These are phyloP conservation scores for Paxillus ammoniavirescens DNA, from an alignment of 768 basidiomycete species.

Conservation along the genomic window DNA sequence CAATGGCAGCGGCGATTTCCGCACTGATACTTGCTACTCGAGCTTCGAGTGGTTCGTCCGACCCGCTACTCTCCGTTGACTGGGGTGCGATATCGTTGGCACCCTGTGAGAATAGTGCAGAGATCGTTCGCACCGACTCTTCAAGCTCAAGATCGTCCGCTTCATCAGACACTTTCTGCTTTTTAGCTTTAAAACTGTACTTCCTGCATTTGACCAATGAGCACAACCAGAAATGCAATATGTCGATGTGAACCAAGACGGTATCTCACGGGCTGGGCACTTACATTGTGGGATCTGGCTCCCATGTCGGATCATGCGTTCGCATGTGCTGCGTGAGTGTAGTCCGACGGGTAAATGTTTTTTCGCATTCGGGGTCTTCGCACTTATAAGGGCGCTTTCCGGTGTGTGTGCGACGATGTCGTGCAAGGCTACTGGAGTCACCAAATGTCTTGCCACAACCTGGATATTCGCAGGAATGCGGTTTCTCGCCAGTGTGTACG, in stretches of 20 bases:
- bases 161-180: constrained; percentile 47
- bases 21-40: constrained; percentile 77
- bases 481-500: constrained; percentile 92
- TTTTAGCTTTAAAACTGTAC: constrained; percentile 79
- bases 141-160: constrained; percentile 62
- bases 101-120: constrained; percentile 59
- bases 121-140: constrained; percentile 73
- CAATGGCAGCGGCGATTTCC: constrained; percentile 78
- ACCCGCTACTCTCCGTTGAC: constrained; percentile 28
- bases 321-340: constrained; percentile 87
- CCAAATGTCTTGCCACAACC: constrained; percentile 86
- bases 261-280: constrained; percentile 27
- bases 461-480: constrained; percentile 87
- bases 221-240: not conserved
- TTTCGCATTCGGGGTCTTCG: constrained; percentile 78
- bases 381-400: constrained; percentile 87
- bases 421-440: constrained; percentile 88
- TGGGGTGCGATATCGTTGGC: constrained; percentile 30
- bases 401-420: constrained; percentile 87
- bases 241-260: constrained; percentile 7
- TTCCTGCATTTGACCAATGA: constrained; percentile 44
- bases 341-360: constrained; percentile 85
- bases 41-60: constrained; percentile 51
- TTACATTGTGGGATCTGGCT: constrained; percentile 80
- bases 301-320: constrained; percentile 83